Base-by-base conservation (phyloP, 805 yeast genomes). In the Starmera pachycereana region DNA sequence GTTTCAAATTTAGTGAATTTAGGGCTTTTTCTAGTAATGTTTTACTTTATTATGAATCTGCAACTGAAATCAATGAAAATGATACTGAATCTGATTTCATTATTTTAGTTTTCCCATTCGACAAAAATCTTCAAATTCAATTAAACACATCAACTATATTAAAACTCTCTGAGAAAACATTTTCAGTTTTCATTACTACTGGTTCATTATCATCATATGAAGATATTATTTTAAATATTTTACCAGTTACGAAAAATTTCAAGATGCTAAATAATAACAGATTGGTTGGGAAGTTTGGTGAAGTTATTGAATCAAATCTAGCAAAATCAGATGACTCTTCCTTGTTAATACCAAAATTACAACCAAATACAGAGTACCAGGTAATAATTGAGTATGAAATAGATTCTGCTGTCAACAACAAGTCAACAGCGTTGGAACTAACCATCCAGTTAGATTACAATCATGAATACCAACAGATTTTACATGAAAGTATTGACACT, bases 401-500 rank as follows among this genome's bases (percentile, higher is more conserved):
- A 40, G 53, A 47, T 8, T 29, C 47, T 18, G 43, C 5, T 22
- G 9, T 22, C 3, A 22, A 22, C 9, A 22, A 22, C 9, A 22
- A 22, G 9, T 22, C 27, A 22, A 22, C 27, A 22, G 27, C 3
- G 9, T 22, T 22, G 9, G 27, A 22, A 22, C 27, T 22, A 22
- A 22, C 27, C 27, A 22, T 22, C 9, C 27, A 22, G 27, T 7
- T 22, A 22, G 9, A 22, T 22, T 22, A 22, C 9, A 22, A 22
- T 22, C 3, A 22, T 4, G 27, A 8, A 8, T 22, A 22, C 9
- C 27, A 22, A 22, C 27, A 22, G 27, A 22, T 22, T 22, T 6
- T 8, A 22, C 27, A 8, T 22, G 27, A 22, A 28, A 49, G 51
- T 2, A 43, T 81, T 6, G 79, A 81, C 43, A 72, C 78, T 6